A percentile compares a stretch with the other conserved stretches of the same genome.
These are phyloP conservation scores for Tuber umbilicatum DNA, from an alignment of 495 filamentous ascomycete species.

Conservation along the genomic window DNA sequence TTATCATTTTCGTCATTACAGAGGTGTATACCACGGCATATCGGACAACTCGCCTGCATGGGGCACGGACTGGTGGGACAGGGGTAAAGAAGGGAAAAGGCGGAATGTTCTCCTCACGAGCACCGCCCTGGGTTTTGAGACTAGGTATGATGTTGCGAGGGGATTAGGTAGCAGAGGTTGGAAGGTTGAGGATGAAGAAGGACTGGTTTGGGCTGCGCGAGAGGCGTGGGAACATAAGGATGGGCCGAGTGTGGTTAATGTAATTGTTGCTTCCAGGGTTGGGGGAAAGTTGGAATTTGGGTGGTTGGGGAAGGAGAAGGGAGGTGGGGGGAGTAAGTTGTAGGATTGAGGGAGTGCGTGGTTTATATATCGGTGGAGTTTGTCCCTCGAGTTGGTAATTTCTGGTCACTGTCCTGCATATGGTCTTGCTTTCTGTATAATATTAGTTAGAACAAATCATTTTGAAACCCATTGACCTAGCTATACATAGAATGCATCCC, in stretches of 20 bases:
- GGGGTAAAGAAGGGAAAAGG: slow-evolving; percentile 42
- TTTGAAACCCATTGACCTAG: no score
- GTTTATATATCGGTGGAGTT: background rate
- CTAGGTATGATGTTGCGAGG: slow-evolving; percentile 55
- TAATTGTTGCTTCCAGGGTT: slow-evolving; percentile 55
- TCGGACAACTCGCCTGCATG: slow-evolving; percentile 41
- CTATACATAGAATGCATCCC: no score
- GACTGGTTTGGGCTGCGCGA: slow-evolving; percentile 50
- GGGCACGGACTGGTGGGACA: slow-evolving; percentile 43
- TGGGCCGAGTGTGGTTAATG: slow-evolving; percentile 53
- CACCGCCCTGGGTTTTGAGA: slow-evolving; percentile 55
- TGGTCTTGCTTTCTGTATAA: no score
- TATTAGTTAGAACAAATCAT: no score
- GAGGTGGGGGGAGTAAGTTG: slow-evolving; percentile 20
- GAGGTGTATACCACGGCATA: slow-evolving; percentile 59
- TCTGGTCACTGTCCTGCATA: no score
- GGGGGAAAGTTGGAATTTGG: no score
- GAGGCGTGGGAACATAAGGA: slow-evolving; percentile 49
- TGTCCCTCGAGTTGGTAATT: background rate
- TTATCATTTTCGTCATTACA: slow-evolving; percentile 58
- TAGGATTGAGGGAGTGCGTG: slow-evolving; percentile 2
- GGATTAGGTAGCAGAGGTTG: slow-evolving; percentile 54
- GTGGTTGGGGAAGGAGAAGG: slow-evolving; percentile 23
- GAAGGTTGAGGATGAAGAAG: slow-evolving; percentile 51
- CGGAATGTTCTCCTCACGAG: slow-evolving; percentile 46